Percentiles rank a stretch among this genome's conserved stretches.
Conservation (phyloP, 2,329 filamentous ascomycete genomes). For the Hypoxylon sp. region DNA sequence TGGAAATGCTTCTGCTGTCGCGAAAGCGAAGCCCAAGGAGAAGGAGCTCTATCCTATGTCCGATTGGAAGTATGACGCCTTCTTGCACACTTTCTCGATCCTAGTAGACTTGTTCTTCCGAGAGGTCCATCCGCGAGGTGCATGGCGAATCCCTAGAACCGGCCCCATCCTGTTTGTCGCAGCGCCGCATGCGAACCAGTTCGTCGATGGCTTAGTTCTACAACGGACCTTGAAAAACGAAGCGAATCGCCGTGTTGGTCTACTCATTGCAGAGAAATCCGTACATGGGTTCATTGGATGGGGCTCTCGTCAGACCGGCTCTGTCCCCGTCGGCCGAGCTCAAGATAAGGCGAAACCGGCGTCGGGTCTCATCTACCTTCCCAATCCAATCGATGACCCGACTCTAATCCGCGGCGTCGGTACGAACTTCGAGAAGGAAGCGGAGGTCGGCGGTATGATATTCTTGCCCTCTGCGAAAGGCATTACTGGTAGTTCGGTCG, state of each 20-base stretch:
- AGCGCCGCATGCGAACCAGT: conserved; percentile 96
- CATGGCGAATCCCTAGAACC: conserved; percentile 91
- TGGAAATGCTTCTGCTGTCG: conserved; percentile 32
- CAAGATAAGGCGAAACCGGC: conserved; percentile 89
- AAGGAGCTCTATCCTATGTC: conserved; percentile 78
- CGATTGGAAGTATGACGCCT: conserved; percentile 81
- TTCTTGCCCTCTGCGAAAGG: conserved; percentile 89
- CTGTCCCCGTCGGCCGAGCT: conserved; percentile 92
- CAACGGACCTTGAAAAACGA: conserved; percentile 92
- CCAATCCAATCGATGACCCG: conserved; percentile 88
- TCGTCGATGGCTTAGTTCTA: conserved; percentile 94
- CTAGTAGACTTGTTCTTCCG: conserved; percentile 97
- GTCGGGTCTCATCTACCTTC: conserved; percentile 86
- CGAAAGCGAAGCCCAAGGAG: conserved; percentile 45
- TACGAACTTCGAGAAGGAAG: conserved; percentile 85
- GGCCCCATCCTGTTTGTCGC: conserved; percentile 96
- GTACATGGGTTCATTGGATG: conserved; percentile 94
- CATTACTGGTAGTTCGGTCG: conserved; percentile 80
- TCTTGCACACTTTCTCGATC: conserved; percentile 83
- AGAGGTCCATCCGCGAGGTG: conserved; percentile 93
- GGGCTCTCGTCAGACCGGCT: conserved; percentile 86
- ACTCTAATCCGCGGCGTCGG: conserved; percentile 83
- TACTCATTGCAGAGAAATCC: conserved; percentile 95
- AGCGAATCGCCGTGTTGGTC: conserved; percentile 88
- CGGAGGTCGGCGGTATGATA: conserved; percentile 84